Evolutionary conservation across 2,329 filamentous ascomycete genomes (phyloP).

Genomic region (Ceratocystis cacaofunesta): DNA sequence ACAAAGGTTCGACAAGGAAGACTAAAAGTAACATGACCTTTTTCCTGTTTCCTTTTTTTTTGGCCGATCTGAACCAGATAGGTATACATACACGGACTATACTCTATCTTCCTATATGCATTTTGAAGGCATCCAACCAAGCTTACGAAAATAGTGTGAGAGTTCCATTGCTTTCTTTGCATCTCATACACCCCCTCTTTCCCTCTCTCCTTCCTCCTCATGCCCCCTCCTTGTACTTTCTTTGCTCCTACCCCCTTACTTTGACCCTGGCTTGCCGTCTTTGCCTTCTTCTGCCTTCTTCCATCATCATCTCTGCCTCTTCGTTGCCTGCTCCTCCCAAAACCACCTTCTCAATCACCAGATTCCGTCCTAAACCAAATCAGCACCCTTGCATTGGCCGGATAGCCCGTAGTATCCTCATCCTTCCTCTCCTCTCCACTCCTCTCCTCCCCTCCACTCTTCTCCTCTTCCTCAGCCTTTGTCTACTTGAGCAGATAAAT

Average conservation of each 20-base stretch:
- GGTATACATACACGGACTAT: not conserved
- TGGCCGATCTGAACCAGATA: not conserved
- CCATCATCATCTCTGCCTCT: not conserved
- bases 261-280: not conserved
- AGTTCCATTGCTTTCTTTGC: not conserved
- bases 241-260: not conserved
- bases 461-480: not conserved
- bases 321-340: not conserved
- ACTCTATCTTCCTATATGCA: not conserved
- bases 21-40: not conserved
- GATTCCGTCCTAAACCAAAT: not conserved
- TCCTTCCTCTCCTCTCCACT: not conserved
- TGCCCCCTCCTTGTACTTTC: not conserved
- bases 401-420: not conserved
- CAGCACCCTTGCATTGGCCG: not conserved
- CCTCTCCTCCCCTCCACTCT: not conserved
- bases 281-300: not conserved
- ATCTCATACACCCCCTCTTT: not conserved
- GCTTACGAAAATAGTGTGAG: not conserved
- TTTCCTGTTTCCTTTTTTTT: not conserved
- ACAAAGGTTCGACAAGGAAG: conserved; percentile 3
- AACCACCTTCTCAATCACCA: not conserved
- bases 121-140: not conserved
- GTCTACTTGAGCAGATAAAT: not conserved
- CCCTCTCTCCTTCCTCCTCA: not conserved